phyloP scores from a whole-genome alignment of 805 yeast species.

The Hermanozyma aechmeae region DNA sequence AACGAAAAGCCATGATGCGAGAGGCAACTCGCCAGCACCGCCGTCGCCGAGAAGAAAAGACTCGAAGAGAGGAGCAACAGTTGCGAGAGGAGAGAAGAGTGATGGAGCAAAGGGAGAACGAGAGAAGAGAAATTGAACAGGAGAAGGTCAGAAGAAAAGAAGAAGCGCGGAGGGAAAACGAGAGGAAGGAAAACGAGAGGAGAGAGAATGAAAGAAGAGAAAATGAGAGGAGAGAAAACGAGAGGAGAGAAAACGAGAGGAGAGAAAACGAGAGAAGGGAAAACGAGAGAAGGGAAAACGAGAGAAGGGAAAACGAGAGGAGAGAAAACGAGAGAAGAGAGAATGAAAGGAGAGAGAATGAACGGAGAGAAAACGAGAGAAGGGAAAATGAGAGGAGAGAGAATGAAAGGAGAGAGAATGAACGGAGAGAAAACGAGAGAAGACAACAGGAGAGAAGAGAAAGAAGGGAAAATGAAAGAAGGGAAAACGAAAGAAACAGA shows the following conservation, averaged over 20 bases:
- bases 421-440: neutral
- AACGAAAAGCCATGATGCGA: no score
- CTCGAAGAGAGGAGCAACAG: no score
- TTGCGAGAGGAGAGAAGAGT: no score
- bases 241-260: slow-evolving; percentile 3
- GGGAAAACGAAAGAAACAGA: neutral
- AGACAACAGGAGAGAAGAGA: no score
- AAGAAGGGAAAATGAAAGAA: neutral
- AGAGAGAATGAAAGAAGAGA: slow-evolving; percentile 3
- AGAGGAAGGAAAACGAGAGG: neutral
- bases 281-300: slow-evolving; percentile 1
- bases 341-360: slow-evolving; percentile 1
- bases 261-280: neutral
- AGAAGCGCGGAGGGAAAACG: neutral
- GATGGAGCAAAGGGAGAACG: slow-evolving; percentile 1
- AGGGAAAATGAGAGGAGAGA: neutral
- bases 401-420: neutral
- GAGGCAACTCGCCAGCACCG: no score
- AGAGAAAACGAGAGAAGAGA: slow-evolving; percentile 1
- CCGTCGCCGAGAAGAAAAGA: no score
- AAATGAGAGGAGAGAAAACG: slow-evolving; percentile 1
- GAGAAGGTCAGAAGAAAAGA: neutral
- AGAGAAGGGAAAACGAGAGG: slow-evolving; percentile 1
- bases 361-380: no score
- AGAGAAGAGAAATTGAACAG: slow-evolving; percentile 1